phyloP scores from a whole-genome alignment of 2,329 filamentous ascomycete species.

The Epicoccum sorghinum region DNA sequence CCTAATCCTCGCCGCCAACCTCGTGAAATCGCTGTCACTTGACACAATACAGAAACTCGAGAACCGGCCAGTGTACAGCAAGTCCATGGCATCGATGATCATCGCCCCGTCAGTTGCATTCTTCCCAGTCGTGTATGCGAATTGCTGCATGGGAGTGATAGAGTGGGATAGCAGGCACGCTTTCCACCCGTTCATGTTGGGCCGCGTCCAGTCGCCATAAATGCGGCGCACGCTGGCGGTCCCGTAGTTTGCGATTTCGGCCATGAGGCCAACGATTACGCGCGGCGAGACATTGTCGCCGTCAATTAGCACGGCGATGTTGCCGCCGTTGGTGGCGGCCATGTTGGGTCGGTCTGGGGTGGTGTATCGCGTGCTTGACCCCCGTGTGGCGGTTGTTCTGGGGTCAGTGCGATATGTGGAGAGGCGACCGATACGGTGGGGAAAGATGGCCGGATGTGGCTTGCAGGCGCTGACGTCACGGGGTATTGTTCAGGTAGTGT shows the following conservation, averaged over 20 bases:
- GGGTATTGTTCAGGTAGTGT: too few relatives aligned
- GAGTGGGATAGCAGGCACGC: slow-evolving; percentile 25
- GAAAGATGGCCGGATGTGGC: too few relatives aligned
- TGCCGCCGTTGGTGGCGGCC: slow-evolving; percentile 2
- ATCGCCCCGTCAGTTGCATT: slow-evolving; percentile 43
- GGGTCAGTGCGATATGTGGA: too few relatives aligned
- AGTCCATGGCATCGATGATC: slow-evolving; percentile 47
- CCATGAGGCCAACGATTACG: slow-evolving; percentile 33
- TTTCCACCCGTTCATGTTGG: slow-evolving; percentile 30
- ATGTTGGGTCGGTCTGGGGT: background rate
- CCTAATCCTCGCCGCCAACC: slow-evolving; percentile 42
- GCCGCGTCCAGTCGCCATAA: slow-evolving; percentile 39
- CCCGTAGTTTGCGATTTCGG: slow-evolving; percentile 43
- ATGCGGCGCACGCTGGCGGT: slow-evolving; percentile 38
- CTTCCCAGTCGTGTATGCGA: slow-evolving; percentile 40
- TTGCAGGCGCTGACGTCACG: too few relatives aligned
- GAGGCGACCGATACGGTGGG: too few relatives aligned
- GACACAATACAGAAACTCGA: slow-evolving; percentile 44
- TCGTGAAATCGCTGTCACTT: slow-evolving; percentile 47
- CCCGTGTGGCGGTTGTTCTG: background rate
- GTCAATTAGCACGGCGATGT: slow-evolving; percentile 31
- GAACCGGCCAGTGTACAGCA: slow-evolving; percentile 43
- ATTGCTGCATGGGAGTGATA: slow-evolving; percentile 36
- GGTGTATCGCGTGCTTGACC: too few relatives aligned
- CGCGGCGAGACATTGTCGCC: slow-evolving; percentile 34